Base-by-base conservation (phyloP, 331 rosid species). In the Malus hybrid region DNA sequence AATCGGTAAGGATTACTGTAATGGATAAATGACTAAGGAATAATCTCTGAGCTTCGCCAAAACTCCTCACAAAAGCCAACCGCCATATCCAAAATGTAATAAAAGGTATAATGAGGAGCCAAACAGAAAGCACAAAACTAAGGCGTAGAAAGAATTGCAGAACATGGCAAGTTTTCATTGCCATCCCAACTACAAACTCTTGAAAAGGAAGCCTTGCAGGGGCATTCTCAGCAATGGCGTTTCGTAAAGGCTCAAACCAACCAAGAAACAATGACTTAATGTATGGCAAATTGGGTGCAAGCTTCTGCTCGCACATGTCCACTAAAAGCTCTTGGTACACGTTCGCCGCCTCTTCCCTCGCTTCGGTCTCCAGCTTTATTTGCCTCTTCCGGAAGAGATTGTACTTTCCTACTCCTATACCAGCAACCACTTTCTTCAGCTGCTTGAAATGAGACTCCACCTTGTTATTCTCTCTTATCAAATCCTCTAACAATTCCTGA, bases 61-160 rank as follows among this genome's bases (percentile, higher is more conserved):
- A 88, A 86, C 97, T 95, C 87, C 97, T 95, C 85, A 95, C 98
- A 73, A 95, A 92, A 83, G 99, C 98, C 80, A 95, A 81, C 80
- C 99, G 89, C 99, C 99, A 95, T 78, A 92, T 95, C 99, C 99
- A 95, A 81, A 95, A 95, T 20, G 99, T 95, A 80, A 95, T 90
- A 73, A 95, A 95, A 69, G 98, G 99, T 77, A 95, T 92, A 42
- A 95, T 95, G 71, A 95, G 88, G 74, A 95, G 97, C 99, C 99
- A 95, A 69, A 95, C 99, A 15, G 99, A 88, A 44, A 95, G 88
- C 71, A 95, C 99, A 88, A 95, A 95, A 75, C 98, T 86, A 75
- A 95, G 88, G 57, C 99, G 99, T 82, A 95, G 71, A 81, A 92
- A 82, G 89, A 95, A 95, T 72, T 92, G 98, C 86, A 95, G 85